Base-by-base conservation (phyloP, 768 basidiomycete genomes). In the Xerocomellus amylosporus region DNA sequence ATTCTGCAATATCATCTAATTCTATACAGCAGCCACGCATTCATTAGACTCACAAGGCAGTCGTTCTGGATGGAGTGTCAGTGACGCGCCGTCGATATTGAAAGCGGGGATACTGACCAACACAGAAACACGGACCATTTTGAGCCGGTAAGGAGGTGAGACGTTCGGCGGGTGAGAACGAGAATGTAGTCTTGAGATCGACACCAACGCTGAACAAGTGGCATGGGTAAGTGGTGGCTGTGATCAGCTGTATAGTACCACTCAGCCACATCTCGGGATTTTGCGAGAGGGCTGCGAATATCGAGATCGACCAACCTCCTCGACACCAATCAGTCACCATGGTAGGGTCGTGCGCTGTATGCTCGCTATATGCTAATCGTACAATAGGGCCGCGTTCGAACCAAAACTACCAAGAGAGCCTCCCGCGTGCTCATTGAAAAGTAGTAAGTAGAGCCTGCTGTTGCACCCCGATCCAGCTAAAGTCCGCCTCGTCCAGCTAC, bases 331-430 rank as follows among this genome's bases (percentile, higher is more conserved):
- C 36, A 49, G 45, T 63, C 77, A 80, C 66, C 61, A 87, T 86
- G 85, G 85, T 85, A 55, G 7, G 34, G 8, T 51, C 55, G 15
- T 33, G 12, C 10, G 5, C 15, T 4, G 41, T 52, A 17, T 59
- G 51, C 61, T 65, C 43, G 53, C 8, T 28, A 43, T 34, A 20
- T 50, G 53, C 57, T 69, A 0, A 58, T 40, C 6, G 17, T 51
- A 5, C 37, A 19, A 1, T 72, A 98, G 97, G 97, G 97, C 75
- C 94, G 97, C 71, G 96, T 99, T 78, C 91, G 97, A 73, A 99
- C 97, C 69, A 99, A 99, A 81, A 99, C 97, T 62, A 96, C 95
- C 72, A 99, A 99, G 84, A 91, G 95, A 79, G 96, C 97, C 70
- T 98, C 95, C 62, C 88, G 97, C 60, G 93, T 95, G 67, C 84